These are phyloP conservation scores for Fusarium sp. DNA, from an alignment of 2,329 filamentous ascomycete species.

Conservation along the genomic window DNA sequence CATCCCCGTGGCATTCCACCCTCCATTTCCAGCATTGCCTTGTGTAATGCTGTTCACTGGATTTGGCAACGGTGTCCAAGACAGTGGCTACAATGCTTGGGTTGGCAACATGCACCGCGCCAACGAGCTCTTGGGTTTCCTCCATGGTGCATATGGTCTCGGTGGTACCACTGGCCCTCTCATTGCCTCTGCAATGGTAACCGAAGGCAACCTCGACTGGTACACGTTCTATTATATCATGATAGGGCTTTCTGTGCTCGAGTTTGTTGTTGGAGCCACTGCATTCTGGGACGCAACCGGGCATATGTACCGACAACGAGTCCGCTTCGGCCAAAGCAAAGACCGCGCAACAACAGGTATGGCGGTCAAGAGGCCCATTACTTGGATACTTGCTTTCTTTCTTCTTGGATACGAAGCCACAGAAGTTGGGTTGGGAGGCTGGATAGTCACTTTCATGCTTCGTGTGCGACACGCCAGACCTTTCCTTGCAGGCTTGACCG, in stretches of 20 bases:
- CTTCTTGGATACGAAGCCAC: slow-evolving; percentile 83
- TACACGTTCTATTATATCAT: slow-evolving; percentile 83
- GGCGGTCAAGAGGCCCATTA: slow-evolving; percentile 66
- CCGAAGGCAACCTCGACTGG: slow-evolving; percentile 73
- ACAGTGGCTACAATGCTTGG: slow-evolving; percentile 71
- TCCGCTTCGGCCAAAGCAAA: slow-evolving; percentile 49
- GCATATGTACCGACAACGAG: slow-evolving; percentile 61
- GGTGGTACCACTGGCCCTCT: slow-evolving; percentile 78
- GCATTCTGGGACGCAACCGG: slow-evolving; percentile 76
- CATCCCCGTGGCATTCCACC: slow-evolving; percentile 74
- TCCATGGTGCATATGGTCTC: slow-evolving; percentile 79
- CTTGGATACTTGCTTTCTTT: slow-evolving; percentile 81
- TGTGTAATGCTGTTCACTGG: slow-evolving; percentile 75
- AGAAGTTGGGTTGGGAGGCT: slow-evolving; percentile 80
- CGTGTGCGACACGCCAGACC: slow-evolving; percentile 75
- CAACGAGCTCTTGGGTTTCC: slow-evolving; percentile 79
- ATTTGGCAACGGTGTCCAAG: slow-evolving; percentile 78
- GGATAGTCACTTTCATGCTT: slow-evolving; percentile 92
- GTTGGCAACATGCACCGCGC: slow-evolving; percentile 78
- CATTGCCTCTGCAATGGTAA: slow-evolving; percentile 79
- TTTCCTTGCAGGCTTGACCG: slow-evolving; percentile 80
- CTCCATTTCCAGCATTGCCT: slow-evolving; percentile 76
- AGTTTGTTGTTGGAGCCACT: slow-evolving; percentile 63
- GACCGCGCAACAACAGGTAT: slow-evolving; percentile 61
- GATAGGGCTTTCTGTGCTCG: slow-evolving; percentile 69